These are phyloP conservation scores for Brassica cretica DNA, from an alignment of 345 rosid species.

Conservation along the genomic window DNA sequence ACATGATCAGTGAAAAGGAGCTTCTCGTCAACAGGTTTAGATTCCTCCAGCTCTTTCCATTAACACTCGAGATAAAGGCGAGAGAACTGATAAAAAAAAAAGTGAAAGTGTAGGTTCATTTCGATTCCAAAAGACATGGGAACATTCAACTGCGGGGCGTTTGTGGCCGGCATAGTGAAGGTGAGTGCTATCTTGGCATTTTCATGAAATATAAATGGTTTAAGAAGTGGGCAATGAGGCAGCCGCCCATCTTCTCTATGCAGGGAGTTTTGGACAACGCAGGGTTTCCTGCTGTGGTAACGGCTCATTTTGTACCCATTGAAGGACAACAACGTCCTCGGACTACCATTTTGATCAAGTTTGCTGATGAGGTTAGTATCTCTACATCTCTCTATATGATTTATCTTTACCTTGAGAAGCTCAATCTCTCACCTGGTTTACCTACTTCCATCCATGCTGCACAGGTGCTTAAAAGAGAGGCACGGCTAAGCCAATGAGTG, in stretches of 20 bases:
- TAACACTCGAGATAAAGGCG: background rate
- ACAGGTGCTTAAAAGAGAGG: slow-evolving; percentile 83
- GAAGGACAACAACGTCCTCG: slow-evolving; percentile 97
- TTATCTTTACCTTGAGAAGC: background rate
- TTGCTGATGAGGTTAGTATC: slow-evolving; percentile 81
- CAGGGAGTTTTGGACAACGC: slow-evolving; percentile 94
- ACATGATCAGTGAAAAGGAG: slow-evolving; percentile 99
- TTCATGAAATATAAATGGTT: background rate
- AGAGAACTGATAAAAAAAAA: background rate
- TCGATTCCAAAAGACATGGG: slow-evolving; percentile 99
- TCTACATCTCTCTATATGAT: background rate
- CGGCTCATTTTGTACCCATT: slow-evolving; percentile 97
- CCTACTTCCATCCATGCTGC: background rate
- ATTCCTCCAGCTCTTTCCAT: background rate
- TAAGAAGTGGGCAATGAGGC: slow-evolving; percentile 1
- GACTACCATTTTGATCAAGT: slow-evolving; percentile 95
- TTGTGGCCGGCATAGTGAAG: slow-evolving; percentile 97
- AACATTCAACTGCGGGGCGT: slow-evolving; percentile 98
- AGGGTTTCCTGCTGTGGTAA: slow-evolving; percentile 94
- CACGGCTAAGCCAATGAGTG: slow-evolving; percentile 54
- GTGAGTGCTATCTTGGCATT: slow-evolving; percentile 43
- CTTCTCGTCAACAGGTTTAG: slow-evolving; percentile 90
- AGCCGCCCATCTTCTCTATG: slow-evolving; percentile 6
- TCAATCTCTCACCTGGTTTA: background rate
- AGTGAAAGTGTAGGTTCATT: slow-evolving; percentile 57